phyloP scores from a whole-genome alignment of 345 rosid species.

The Limnanthes douglasii region DNA sequence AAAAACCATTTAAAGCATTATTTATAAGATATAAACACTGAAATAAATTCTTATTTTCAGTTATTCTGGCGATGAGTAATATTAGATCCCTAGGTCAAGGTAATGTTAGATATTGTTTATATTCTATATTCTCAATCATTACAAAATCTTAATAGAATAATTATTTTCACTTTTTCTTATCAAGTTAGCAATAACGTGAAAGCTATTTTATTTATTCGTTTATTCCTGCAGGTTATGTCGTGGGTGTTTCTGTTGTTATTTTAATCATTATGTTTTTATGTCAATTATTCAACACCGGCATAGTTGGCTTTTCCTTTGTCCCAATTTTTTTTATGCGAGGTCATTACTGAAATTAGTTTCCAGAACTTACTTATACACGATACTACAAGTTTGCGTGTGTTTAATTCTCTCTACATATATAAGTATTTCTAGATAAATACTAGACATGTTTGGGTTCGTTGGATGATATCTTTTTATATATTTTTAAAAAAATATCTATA shows the following conservation, averaged over 20 bases:
- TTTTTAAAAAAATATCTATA: constrained; percentile 44
- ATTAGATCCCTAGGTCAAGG: constrained; percentile 46
- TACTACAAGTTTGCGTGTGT: constrained; percentile 36
- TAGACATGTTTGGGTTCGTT: constrained; percentile 45
- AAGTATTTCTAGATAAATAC: constrained; percentile 40
- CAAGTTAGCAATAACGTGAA: too few species aligned
- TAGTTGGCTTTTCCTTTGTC: constrained; percentile 53
- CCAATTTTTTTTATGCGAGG: constrained; percentile 37
- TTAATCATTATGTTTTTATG: constrained; percentile 26
- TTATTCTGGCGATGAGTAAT: constrained; percentile 68
- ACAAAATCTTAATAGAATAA: too few species aligned
- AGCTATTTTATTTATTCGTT: too few species aligned
- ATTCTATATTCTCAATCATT: too few species aligned
- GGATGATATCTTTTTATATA: constrained; percentile 52
- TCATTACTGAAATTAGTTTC: constrained; percentile 41
- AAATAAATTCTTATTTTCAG: constrained; percentile 19
- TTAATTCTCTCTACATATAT: constrained; percentile 43
- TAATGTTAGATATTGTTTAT: too few species aligned
- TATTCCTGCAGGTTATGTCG: constrained; percentile 35
- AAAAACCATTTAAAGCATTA: not conserved
- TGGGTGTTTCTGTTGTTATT: constrained; percentile 47
- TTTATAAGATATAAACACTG: not conserved
- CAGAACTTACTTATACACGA: constrained; percentile 47
- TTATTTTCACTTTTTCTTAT: too few species aligned
- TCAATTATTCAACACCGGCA: constrained; percentile 60